These are phyloP conservation scores for Combretum micranthum DNA, from an alignment of 345 rosid species.

Conservation along the genomic window DNA sequence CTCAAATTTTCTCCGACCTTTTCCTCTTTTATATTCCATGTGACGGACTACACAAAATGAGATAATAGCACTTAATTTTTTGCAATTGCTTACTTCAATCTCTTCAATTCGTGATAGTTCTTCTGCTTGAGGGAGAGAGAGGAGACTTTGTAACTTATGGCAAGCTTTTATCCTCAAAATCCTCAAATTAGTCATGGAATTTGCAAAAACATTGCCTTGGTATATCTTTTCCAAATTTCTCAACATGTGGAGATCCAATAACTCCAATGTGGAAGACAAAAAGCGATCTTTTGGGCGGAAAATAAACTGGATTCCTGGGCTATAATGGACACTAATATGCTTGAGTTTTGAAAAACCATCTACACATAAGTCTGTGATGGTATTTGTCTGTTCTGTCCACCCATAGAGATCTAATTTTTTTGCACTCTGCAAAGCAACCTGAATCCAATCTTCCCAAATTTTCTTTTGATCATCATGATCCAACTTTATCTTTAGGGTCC, in stretches of 20 bases:
- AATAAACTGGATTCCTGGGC: neutral
- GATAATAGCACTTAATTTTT: conserved; percentile 6
- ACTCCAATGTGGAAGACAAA: neutral
- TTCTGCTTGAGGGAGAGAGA: conserved; percentile 5
- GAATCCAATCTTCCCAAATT: neutral
- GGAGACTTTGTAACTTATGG: conserved; percentile 8
- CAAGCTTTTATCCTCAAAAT: conserved; percentile 7
- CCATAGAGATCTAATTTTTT: conserved; percentile 11
- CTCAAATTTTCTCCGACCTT: too few species aligned
- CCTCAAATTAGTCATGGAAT: conserved; percentile 12
- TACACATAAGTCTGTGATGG: conserved; percentile 3
- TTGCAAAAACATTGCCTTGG: neutral
- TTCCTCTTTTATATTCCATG: too few species aligned
- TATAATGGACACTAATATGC: conserved; percentile 5
- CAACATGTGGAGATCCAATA: neutral
- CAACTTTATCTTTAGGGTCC: too few species aligned
- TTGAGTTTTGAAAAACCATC: conserved; percentile 12
- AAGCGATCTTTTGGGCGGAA: conserved; percentile 5
- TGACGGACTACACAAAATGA: too few species aligned
- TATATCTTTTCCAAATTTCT: conserved; percentile 11
- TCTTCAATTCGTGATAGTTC: conserved; percentile 11
- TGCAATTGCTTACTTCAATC: conserved; percentile 4
- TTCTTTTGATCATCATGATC: too few species aligned
- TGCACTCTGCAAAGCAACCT: conserved; percentile 3
- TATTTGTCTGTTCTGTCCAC: neutral